Conservation (phyloP, 768 basidiomycete genomes). For the Lactarius trivialis region DNA sequence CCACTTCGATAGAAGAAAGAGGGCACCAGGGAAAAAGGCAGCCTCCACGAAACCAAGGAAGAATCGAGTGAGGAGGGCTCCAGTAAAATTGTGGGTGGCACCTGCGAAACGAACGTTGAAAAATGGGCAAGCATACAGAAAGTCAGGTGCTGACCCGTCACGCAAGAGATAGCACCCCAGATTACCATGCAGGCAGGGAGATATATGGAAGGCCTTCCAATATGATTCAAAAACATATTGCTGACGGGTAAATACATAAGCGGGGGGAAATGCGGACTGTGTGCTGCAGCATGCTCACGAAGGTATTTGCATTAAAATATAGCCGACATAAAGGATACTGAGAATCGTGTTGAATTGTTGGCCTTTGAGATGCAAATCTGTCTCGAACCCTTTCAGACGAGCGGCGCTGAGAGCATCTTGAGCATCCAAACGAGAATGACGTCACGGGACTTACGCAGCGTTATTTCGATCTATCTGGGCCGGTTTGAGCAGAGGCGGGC, state of each 20-base stretch:
- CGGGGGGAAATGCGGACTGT: neutral
- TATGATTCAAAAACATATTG: slow-evolving; percentile 62
- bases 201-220: slow-evolving; percentile 64
- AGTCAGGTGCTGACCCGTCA: slow-evolving; percentile 32
- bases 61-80: slow-evolving; percentile 63
- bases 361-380: slow-evolving; percentile 55
- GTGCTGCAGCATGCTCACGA: slow-evolving; percentile 39
- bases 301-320: slow-evolving; percentile 75
- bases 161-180: slow-evolving; percentile 52
- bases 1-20: slow-evolving; percentile 63
- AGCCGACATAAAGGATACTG: slow-evolving; percentile 63
- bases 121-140: neutral
- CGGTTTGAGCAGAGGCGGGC: neutral
- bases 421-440: neutral
- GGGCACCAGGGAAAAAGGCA: slow-evolving; percentile 63
- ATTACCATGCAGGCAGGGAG: slow-evolving; percentile 59
- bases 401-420: slow-evolving; percentile 45
- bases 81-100: slow-evolving; percentile 38
- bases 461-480: slow-evolving; percentile 66
- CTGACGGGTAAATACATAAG: slow-evolving; percentile 33
- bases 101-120: slow-evolving; percentile 13
- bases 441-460: slow-evolving; percentile 40
- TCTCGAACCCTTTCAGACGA: slow-evolving; percentile 63
- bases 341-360: slow-evolving; percentile 61
- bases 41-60: slow-evolving; percentile 58